Base-by-base conservation (phyloP, 768 basidiomycete genomes). In the Candolleomyces aberdarensis region DNA sequence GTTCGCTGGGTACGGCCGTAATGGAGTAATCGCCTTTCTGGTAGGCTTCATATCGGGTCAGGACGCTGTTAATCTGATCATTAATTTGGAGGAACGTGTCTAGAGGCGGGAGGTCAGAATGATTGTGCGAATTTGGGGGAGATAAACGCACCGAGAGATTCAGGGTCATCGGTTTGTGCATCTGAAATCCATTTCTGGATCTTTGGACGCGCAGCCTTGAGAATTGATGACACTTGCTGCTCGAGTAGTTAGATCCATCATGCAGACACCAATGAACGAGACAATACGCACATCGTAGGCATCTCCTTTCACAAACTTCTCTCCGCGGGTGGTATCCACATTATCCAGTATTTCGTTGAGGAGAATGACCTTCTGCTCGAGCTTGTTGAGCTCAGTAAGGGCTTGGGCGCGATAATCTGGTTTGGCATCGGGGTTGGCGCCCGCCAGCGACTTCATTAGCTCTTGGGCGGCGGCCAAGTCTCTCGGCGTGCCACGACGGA, bases 101-200 rank as follows among this genome's bases (percentile, higher is more conserved):
- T 65, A 98, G 84, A 36, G 93, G 26, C 26, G 26, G 26, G 26
- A 26, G 26, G 26, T 26, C 26, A 26, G 26, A 3, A 26, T 26
- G 26, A 26, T 26, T 26, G 26, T 26, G 26, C 26, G 26, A 26
- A 26, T 26, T 26, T 3, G 26, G 3, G 26, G 26, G 26, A 26
- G 26, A 26, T 26, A 26, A 26, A 26, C 26, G 26, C 26, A 26
- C 26, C 26, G 26, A 26, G 26, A 26, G 26, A 91, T 64, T 95
- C 94, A 3, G 93, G 85, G 73, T 96, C 94, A 44, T 94, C 89
- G 2, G 86, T 81, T 67, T 94, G 90, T 17, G 94, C 94, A 66
- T 98, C 94, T 10, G 91, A 92, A 60, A 98, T 92, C 96, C 97
- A 98, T 69, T 94, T 96, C 74, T 99, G 97, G 49, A 98, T 84